Evolutionary conservation across 1,284 basidiomycete genomes (phyloP), one percentile per base, ranked within the genome.

Genomic region (Sanghuangporus sanghuang): DNA sequence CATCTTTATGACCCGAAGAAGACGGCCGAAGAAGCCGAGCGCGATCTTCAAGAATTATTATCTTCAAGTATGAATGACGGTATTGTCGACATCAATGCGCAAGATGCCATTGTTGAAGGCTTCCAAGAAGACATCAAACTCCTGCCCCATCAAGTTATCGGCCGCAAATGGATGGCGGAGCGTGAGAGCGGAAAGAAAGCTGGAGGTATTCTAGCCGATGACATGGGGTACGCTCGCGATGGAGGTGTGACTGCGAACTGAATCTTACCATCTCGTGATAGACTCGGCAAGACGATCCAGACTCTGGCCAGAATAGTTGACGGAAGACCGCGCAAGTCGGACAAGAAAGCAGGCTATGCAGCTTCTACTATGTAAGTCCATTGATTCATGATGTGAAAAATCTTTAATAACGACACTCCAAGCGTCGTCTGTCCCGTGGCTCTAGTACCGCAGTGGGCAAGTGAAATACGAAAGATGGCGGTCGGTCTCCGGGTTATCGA

Each of bases 241-340:
- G 16, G 18, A 23, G 8, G 35, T 54, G 54, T 35, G 1, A 44
- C 27, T 27, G 57, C 40, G 35, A 38, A 35, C 18, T 48, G 32
- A 61, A 16, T 40, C n/a, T 32, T 63, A n/a, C 18, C 23, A 55
- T 32, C 32, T 57, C 59, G 66, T 42, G 27, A 35, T 61, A 90
- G 88, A 67, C 81, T 96, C 1, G 95, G 93, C 1, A 96, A 97
- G 77, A 98, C 95, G 0, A 92, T 96, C n/a, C 95, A 97, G 71
- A 92, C 92, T 0, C 77, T 97, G 6, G 84, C 90, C 0, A 83
- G 93, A 0, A 93, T 97, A 46, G 85, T 91, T 0, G 90, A 93
- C 64, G 90, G 90, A 1, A 79, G 82, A 4, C 83, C 90, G 3
- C 84, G 81, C 14, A 84, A 85, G 64, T 80, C 82, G 2, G 92